These are phyloP conservation scores for Tulasnella sp. DNA, from an alignment of 768 basidiomycete species.

Conservation along the genomic window DNA sequence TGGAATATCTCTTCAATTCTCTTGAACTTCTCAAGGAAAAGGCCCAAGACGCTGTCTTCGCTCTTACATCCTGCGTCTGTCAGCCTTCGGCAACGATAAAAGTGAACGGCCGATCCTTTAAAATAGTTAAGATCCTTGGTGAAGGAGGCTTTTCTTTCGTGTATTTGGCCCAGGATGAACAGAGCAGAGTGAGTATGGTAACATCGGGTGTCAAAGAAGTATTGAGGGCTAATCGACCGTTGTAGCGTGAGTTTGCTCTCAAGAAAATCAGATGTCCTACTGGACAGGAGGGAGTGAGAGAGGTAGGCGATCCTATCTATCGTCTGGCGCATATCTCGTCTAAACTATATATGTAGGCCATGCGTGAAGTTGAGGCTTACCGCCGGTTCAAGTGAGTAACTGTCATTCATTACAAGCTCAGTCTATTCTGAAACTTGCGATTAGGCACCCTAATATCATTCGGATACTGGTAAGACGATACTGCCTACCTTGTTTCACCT, in stretches of 20 bases:
- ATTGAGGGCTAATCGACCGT: neutral
- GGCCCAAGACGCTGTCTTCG: slow-evolving; percentile 73
- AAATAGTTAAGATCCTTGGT: slow-evolving; percentile 84
- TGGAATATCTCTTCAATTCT: slow-evolving; percentile 12
- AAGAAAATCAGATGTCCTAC: slow-evolving; percentile 95
- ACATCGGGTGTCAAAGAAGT: neutral
- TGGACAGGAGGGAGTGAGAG: slow-evolving; percentile 77
- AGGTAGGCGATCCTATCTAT: slow-evolving; percentile 29
- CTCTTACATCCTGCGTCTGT: slow-evolving; percentile 70
- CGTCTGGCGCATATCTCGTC: neutral
- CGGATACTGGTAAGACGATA: slow-evolving; percentile 75
- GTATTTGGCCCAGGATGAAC: slow-evolving; percentile 77
- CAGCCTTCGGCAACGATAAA: slow-evolving; percentile 73
- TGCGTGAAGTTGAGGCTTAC: slow-evolving; percentile 89
- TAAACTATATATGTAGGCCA: slow-evolving; percentile 32
- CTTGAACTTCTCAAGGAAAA: slow-evolving; percentile 57
- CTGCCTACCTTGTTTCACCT: slow-evolving; percentile 10
- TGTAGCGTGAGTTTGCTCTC: slow-evolving; percentile 81
- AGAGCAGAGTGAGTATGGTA: slow-evolving; percentile 52
- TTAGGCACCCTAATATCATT: slow-evolving; percentile 92
- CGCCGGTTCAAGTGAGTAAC: slow-evolving; percentile 75
- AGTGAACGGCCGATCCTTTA: slow-evolving; percentile 91
- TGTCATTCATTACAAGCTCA: neutral
- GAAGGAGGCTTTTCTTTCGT: slow-evolving; percentile 96
- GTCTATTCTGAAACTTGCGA: neutral